Percentiles rank a stretch among this genome's conserved stretches.
These are phyloP conservation scores for Candida loeiensis DNA, from an alignment of 805 yeast genomes.

Conservation along the genomic window DNA sequence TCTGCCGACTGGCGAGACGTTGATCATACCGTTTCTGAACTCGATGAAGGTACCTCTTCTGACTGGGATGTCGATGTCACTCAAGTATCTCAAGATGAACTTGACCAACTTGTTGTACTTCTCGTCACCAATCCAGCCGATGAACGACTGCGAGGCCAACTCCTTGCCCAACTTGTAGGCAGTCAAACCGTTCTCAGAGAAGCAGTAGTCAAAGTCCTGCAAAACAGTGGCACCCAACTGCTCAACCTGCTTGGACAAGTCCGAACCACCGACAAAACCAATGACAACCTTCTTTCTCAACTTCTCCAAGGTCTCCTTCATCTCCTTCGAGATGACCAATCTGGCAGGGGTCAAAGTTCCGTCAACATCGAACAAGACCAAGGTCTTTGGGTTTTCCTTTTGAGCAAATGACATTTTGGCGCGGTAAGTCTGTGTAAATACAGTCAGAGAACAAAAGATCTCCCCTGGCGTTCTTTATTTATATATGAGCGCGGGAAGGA, in stretches of 20 bases:
- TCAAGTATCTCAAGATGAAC: slow-evolving; percentile 79
- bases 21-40: slow-evolving; percentile 99
- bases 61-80: slow-evolving; percentile 85
- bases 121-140: slow-evolving; percentile 92
- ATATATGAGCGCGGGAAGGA: slow-evolving; percentile 6
- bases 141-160: slow-evolving; percentile 91
- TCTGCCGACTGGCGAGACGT: slow-evolving; percentile 97
- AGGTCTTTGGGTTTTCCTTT: slow-evolving; percentile 78
- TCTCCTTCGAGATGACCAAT: slow-evolving; percentile 69
- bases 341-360: slow-evolving; percentile 99
- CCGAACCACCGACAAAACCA: slow-evolving; percentile 98
- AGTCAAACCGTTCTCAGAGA: slow-evolving; percentile 96
- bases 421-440: slow-evolving; percentile 3
- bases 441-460: slow-evolving; percentile 5
- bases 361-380: slow-evolving; percentile 95
- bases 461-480: slow-evolving; percentile 4
- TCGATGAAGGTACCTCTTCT: slow-evolving; percentile 99
- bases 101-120: slow-evolving; percentile 85
- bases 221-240: slow-evolving; percentile 83
- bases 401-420: slow-evolving; percentile 56
- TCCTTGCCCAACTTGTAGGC: slow-evolving; percentile 90
- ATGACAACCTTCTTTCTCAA: slow-evolving; percentile 89
- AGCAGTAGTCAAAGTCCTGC: slow-evolving; percentile 87
- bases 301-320: slow-evolving; percentile 63
- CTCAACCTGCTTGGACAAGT: slow-evolving; percentile 89